These are phyloP conservation scores for Heliosperma pusillum DNA, from an alignment of 148 eudicot species.

Conservation along the genomic window DNA sequence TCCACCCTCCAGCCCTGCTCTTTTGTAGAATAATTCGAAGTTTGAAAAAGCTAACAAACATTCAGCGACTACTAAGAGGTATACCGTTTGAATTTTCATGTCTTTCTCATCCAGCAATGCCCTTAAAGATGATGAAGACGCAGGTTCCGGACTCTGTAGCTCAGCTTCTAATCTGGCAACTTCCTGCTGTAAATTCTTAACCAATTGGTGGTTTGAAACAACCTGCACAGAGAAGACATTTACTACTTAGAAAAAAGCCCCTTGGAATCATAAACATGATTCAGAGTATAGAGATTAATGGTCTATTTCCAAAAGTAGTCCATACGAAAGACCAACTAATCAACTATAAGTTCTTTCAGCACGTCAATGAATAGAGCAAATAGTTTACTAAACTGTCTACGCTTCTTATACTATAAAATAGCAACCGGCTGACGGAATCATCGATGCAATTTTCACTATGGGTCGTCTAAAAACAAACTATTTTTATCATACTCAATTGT, in stretches of 20 bases:
- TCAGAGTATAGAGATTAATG: background rate
- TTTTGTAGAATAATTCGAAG: background rate
- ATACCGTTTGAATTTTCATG: slow-evolving; percentile 76
- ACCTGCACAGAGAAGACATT: slow-evolving; percentile 42
- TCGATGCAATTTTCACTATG: too few species aligned
- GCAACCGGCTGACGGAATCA: too few species aligned
- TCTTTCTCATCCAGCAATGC: slow-evolving; percentile 71
- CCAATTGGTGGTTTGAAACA: slow-evolving; percentile 72
- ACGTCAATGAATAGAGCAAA: too few species aligned
- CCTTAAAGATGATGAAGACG: slow-evolving; percentile 47
- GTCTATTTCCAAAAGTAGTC: too few species aligned
- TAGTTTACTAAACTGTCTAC: too few species aligned
- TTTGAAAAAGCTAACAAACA: too few species aligned
- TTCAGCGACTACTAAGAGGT: background rate
- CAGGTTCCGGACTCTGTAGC: slow-evolving; percentile 80
- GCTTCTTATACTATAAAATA: too few species aligned
- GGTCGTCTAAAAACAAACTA: too few species aligned
- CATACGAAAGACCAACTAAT: too few species aligned
- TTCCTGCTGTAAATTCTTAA: slow-evolving; percentile 79
- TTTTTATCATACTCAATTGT: too few species aligned
- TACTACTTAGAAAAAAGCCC: slow-evolving; percentile 4
- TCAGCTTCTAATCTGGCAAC: slow-evolving; percentile 95
- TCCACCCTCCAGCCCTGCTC: background rate
- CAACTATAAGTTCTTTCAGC: too few species aligned
- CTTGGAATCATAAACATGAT: background rate